Conservation (phyloP, 495 filamentous ascomycete species). For the Trichoderma erinaceum region DNA sequence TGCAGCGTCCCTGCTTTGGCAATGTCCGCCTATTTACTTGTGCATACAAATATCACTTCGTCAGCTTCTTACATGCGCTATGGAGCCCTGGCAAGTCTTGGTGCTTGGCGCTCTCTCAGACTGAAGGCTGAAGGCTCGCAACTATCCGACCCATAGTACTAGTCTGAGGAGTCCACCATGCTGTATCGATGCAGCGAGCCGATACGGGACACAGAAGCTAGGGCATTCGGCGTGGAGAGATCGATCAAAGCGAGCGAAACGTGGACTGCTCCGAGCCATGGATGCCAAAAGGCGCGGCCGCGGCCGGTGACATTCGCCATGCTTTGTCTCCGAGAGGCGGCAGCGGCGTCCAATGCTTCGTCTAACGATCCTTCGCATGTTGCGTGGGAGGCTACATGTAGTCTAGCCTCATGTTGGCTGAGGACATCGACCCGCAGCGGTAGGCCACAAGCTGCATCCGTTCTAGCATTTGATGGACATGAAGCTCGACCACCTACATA, state of each 20-base stretch:
- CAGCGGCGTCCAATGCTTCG: neutral
- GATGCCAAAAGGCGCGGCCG: neutral
- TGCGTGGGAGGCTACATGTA: neutral
- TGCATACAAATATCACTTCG: neutral
- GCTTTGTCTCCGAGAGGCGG: conserved; percentile 1
- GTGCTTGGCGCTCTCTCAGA: neutral
- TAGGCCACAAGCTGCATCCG: neutral
- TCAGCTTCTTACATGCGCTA: neutral
- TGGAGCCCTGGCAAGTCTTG: neutral
- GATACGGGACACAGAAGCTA: neutral
- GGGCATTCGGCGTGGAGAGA: neutral
- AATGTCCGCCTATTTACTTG: neutral
- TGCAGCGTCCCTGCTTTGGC: neutral
- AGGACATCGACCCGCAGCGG: conserved; percentile 8
- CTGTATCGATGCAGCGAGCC: neutral
- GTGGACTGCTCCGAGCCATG: neutral
- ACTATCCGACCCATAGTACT: neutral
- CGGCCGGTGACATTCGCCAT: neutral
- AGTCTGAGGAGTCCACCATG: neutral
- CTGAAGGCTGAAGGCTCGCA: neutral
- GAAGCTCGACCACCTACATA: neutral
- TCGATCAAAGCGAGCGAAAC: neutral
- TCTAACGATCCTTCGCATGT: neutral
- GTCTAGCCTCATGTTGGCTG: neutral
- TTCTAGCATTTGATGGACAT: neutral